phyloP scores from a whole-genome alignment of 495 filamentous ascomycete species.

The Hyaloscypha hepaticicola region DNA sequence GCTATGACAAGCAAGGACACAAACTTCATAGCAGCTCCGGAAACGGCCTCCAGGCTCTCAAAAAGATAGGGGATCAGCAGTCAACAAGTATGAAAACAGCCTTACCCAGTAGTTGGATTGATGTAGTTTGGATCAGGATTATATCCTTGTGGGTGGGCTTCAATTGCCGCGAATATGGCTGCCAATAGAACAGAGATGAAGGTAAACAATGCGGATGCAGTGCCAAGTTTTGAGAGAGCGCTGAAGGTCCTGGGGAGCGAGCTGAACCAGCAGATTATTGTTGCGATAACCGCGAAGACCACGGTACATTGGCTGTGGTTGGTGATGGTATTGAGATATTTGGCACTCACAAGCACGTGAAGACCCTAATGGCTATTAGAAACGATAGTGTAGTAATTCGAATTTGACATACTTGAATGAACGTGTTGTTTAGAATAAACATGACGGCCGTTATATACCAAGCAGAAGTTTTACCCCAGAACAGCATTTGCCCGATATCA shows the following conservation, averaged over 20 bases:
- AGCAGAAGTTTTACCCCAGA: conserved; percentile 72
- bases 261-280: conserved; percentile 68
- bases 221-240: conserved; percentile 72
- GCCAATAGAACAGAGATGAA: conserved; percentile 83
- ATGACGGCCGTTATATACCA: conserved; percentile 85
- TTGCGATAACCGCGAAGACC: conserved; percentile 66
- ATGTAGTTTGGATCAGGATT: conserved; percentile 43
- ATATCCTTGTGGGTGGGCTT: conserved; percentile 65
- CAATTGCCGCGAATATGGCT: conserved; percentile 71
- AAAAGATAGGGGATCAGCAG: background rate
- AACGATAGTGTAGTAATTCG: background rate
- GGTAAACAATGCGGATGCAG: conserved; percentile 75
- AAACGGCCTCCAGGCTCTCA: background rate
- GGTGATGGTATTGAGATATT: conserved; percentile 84
- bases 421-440: conserved; percentile 91
- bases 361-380: conserved; percentile 50
- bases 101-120: conserved; percentile 33
- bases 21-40: background rate
- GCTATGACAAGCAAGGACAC: background rate
- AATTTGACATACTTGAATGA: conserved; percentile 60
- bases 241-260: conserved; percentile 82
- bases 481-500: conserved; percentile 86
- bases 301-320: conserved; percentile 66
- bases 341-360: conserved; percentile 74
- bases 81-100: background rate